phyloP scores from a whole-genome alignment of 2,329 filamentous ascomycete genomes.

The Huntiella bhutanensis region DNA sequence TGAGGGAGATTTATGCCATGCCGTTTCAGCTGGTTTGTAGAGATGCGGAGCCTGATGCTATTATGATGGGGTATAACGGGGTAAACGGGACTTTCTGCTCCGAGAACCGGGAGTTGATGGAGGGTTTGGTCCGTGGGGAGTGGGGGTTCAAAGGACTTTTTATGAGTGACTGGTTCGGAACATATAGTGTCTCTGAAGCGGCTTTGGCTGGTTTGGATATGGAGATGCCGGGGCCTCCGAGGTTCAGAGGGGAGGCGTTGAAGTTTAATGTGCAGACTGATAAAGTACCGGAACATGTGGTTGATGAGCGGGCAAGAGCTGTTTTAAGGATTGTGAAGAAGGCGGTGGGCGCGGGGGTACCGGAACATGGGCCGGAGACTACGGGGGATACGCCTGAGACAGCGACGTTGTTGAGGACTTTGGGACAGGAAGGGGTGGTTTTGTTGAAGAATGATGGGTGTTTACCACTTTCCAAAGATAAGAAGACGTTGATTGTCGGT shows the following conservation, averaged over 20 bases:
- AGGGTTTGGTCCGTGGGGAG: constrained; percentile 32
- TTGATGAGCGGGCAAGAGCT: constrained; percentile 38
- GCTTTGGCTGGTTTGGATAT: constrained; percentile 34
- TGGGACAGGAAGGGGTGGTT: constrained; percentile 52
- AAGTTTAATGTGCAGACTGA: constrained; percentile 34
- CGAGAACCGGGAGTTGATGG: constrained; percentile 31
- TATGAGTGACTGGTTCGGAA: constrained; percentile 42
- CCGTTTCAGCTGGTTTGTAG: constrained; percentile 38
- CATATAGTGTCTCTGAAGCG: constrained; percentile 33
- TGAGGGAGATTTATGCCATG: constrained; percentile 39
- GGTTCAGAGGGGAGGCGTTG: constrained; percentile 30
- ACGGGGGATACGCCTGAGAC: constrained; percentile 41
- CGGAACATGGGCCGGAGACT: constrained; percentile 34
- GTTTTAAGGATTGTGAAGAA: constrained; percentile 41
- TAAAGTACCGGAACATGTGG: constrained; percentile 33
- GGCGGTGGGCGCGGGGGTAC: constrained; percentile 32
- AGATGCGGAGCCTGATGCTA: constrained; percentile 29
- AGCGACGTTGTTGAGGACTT: constrained; percentile 41
- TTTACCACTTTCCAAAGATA: constrained; percentile 44
- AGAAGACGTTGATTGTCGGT: constrained; percentile 39
- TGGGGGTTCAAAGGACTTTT: constrained; percentile 39
- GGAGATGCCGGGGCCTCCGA: constrained; percentile 39
- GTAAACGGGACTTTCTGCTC: constrained; percentile 37
- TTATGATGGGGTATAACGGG: constrained; percentile 43
- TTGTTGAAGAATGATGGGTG: constrained; percentile 53